Percentiles rank a stretch among this genome's conserved stretches.
These are phyloP conservation scores for Phytophthora palmivora DNA, from an alignment of 352 stramenopile species.

Conservation along the genomic window DNA sequence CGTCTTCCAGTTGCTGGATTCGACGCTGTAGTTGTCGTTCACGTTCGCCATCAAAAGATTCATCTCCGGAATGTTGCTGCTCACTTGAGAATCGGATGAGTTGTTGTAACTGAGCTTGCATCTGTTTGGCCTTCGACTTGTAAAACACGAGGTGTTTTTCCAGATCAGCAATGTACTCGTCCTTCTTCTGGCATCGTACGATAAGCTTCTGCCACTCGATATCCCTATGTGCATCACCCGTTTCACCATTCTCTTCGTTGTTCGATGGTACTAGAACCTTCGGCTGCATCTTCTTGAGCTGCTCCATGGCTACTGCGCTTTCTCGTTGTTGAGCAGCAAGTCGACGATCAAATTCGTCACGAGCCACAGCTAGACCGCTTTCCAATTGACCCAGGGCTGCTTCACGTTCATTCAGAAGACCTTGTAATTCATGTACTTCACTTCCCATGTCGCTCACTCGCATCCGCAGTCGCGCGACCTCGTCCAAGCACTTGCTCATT, in stretches of 20 bases:
- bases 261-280: conserved; percentile 27
- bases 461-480: conserved; percentile 57
- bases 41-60: conserved; percentile 27
- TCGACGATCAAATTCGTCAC: conserved; percentile 76
- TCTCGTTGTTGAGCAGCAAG: conserved; percentile 65
- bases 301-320: conserved; percentile 28
- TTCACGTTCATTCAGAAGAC: conserved; percentile 58
- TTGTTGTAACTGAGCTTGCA: conserved; percentile 84
- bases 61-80: conserved; percentile 33
- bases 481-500: conserved; percentile 60
- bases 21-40: conserved; percentile 49
- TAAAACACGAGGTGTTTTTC: conserved; percentile 90
- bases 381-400: conserved; percentile 64
- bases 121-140: conserved; percentile 88
- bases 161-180: conserved; percentile 83
- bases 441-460: conserved; percentile 48
- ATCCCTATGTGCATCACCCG: conserved; percentile 27
- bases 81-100: conserved; percentile 70
- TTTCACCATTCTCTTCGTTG: conserved; percentile 9
- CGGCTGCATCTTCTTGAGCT: conserved; percentile 55
- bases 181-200: conserved; percentile 75
- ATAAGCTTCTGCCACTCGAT: conserved; percentile 79
- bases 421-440: conserved; percentile 47
- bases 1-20: conserved; percentile 75
- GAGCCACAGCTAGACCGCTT: conserved; percentile 59